Evolutionary conservation across 306 rosid genomes (phyloP).

Genomic region (Begonia loranthoides): DNA sequence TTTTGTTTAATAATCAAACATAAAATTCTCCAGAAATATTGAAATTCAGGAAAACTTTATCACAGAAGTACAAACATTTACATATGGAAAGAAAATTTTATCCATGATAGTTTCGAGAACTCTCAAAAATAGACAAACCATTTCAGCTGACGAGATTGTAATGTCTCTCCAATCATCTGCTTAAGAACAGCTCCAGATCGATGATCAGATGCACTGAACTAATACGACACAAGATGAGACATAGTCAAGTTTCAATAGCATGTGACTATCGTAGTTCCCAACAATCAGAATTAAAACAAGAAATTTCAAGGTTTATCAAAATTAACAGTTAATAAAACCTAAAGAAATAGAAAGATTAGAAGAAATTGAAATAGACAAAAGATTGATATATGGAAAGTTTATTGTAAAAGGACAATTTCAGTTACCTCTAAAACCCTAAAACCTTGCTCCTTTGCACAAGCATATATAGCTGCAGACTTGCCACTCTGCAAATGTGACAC

Average conservation of each 20-base stretch:
- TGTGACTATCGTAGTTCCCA: background rate
- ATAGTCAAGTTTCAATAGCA: slow-evolving; percentile 4
- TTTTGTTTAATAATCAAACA: background rate
- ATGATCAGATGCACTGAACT: slow-evolving; percentile 72
- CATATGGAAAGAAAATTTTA: no score
- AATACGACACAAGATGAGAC: slow-evolving; percentile 16
- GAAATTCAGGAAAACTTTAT: no score
- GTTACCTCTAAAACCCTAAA: slow-evolving; percentile 75
- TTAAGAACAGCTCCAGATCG: slow-evolving; percentile 59
- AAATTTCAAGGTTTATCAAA: no score
- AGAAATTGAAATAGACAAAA: no score
- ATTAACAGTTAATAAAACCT: no score
- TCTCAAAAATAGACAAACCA: slow-evolving; percentile 26
- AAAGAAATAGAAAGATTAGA: no score
- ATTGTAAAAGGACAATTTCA: background rate
- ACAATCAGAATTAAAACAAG: background rate
- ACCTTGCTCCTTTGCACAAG: slow-evolving; percentile 85
- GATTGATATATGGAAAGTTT: background rate
- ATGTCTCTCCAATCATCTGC: slow-evolving; percentile 55
- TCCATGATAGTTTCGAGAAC: no score
- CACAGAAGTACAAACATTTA: no score
- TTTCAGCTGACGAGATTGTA: slow-evolving; percentile 38
- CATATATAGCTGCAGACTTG: slow-evolving; percentile 92
- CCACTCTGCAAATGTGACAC: slow-evolving; percentile 63
- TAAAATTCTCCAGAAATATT: no score